These are phyloP conservation scores for Kregervanrija fluxuum DNA, from an alignment of 805 yeast genomes.

Conservation along the genomic window DNA sequence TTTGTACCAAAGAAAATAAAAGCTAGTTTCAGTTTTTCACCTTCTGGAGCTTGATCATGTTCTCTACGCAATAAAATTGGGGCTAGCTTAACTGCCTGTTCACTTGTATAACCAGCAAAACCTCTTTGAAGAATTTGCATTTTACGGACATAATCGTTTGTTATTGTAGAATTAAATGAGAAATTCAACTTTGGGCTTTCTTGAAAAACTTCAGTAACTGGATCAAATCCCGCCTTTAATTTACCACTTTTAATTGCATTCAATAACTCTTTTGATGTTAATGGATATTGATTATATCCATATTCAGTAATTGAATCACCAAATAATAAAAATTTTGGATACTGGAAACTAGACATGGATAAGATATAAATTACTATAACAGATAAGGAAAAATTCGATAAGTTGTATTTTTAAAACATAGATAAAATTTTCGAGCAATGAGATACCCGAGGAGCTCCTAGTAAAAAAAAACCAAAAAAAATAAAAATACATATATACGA, in stretches of 20 bases:
- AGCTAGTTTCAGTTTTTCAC: conserved; percentile 30
- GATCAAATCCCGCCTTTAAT: no score
- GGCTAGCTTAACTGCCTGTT: conserved; percentile 45
- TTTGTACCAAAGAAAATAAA: conserved; percentile 78
- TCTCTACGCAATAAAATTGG: conserved; percentile 47
- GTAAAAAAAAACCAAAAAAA: no score
- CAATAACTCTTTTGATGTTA: not conserved
- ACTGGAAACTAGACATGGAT: no score
- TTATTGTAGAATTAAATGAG: conserved; percentile 25
- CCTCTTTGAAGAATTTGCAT: conserved; percentile 72
- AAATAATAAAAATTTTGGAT: conserved; percentile 20
- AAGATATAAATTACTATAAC: no score
- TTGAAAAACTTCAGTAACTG: not conserved
- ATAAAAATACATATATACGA: no score
- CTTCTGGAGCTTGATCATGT: conserved; percentile 26
- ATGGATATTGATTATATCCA: conserved; percentile 19
- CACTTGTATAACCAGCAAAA: conserved; percentile 65
- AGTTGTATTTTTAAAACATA: no score
- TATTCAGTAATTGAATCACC: conserved; percentile 33
- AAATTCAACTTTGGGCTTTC: conserved; percentile 13
- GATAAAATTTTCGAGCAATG: no score
- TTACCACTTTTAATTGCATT: no score
- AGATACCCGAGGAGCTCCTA: no score
- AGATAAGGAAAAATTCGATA: no score
- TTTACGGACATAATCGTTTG: conserved; percentile 44